Base-by-base conservation (phyloP, 371 early-diverging fungal genomes). In the Mortierella sp. region DNA sequence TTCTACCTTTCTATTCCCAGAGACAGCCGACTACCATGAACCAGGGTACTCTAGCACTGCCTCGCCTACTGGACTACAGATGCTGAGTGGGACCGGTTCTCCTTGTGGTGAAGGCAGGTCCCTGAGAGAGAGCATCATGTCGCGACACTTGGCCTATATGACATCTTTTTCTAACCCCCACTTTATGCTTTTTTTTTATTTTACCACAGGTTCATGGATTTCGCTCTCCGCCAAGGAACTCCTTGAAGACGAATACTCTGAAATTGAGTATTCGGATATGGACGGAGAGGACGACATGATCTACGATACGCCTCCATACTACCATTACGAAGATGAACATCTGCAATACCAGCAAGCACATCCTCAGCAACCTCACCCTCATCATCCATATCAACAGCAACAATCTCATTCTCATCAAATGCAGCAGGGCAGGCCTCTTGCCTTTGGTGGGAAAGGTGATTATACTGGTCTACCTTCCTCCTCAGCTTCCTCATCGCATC, bases 281-380 rank as follows among this genome's bases (percentile, higher is more conserved):
- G 81, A 81, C 37, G 81, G 81, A 2, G 81, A 81, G 51, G 81
- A 81, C 26, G 81, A 81, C 49, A 72, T 81, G 81, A 75, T 81
- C 43, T 81, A 75, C 58, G 81, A 81, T 56, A 67, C 80, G 35
- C 80, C 80, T 1, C 80, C 80, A 13, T 79, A 74, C 56, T 79
- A 74, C 28, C 68, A 65, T 53, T 74, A 70, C 51, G 80, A 70
- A 23, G 80, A 79, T 51, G 70, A 73, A 23, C 64, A 61, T 42
- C 47, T 51, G 13, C 64, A 61, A 6, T 63, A 62, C 17, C 53
- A 60, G 26, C 65, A 68, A 5, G 66, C 71, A 23, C 61, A 71
- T 26, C 61, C 61, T 28, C 66, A 68, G 1, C 49, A 59, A 10
- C 49, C 56, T n/a, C 62, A 62, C 10, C 51, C 15, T 22, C 43